Evolutionary conservation across 495 filamentous ascomycete species (phyloP).

Genomic region (Xylaria bambusicola): DNA sequence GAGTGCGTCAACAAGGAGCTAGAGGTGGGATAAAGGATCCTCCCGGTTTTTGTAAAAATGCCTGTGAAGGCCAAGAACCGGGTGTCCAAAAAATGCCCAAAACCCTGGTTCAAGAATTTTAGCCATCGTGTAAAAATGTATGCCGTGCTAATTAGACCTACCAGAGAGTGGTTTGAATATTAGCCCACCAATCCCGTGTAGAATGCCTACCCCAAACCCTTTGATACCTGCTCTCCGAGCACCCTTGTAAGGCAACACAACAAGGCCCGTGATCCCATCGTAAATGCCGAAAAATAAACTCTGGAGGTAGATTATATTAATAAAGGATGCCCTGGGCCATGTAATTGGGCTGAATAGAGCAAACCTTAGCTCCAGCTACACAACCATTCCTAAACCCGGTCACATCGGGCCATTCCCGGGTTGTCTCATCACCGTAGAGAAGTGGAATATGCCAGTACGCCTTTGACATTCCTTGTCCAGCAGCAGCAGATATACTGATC

Average conservation of each 20-base stretch:
- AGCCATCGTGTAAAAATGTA: neutral
- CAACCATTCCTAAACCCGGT: constrained; percentile 1
- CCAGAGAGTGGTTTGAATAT: constrained; percentile 1
- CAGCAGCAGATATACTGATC: neutral
- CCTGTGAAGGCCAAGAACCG: neutral
- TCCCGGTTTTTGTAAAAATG: neutral
- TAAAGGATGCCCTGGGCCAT: no score
- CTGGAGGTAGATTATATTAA: neutral
- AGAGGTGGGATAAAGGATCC: no score
- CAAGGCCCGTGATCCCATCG: constrained; percentile 38
- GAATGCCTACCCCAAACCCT: constrained; percentile 39
- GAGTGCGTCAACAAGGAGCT: no score
- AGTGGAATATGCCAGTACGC: constrained; percentile 4
- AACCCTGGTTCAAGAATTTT: neutral
- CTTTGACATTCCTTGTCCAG: constrained; percentile 6
- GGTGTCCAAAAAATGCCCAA: constrained; percentile 2
- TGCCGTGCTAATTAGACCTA: neutral
- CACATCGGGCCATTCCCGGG: constrained; percentile 1
- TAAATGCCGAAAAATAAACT: constrained; percentile 47
- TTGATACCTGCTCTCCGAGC: constrained; percentile 36
- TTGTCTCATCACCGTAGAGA: neutral
- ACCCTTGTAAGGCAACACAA: constrained; percentile 39
- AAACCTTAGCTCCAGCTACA: constrained; percentile 1
- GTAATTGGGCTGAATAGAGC: neutral
- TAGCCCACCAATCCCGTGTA: constrained; percentile 22